phyloP scores from a whole-genome alignment of 306 rosid genomes.

The Cercis canadensis region DNA sequence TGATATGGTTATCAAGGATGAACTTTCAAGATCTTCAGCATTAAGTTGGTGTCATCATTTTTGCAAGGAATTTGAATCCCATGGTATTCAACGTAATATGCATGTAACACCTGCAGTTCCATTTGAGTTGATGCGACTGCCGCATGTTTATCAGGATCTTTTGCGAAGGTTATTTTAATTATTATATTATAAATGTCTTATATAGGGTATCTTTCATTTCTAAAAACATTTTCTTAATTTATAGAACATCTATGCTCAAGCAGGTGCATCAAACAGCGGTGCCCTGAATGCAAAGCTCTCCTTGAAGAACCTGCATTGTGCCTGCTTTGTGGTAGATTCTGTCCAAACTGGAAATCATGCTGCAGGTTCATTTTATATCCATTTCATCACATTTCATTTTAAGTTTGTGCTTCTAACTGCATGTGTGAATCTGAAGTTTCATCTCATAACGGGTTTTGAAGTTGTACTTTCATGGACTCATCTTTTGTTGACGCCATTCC shows the following conservation, averaged over 20 bases:
- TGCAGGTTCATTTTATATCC: constrained; percentile 74
- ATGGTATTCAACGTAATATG: constrained; percentile 45
- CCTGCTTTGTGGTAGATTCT: constrained; percentile 87
- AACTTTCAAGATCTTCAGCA: constrained; percentile 59
- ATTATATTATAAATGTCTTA: constrained; percentile 14
- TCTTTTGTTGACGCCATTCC: background rate
- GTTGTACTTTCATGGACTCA: no score
- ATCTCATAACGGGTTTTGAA: no score
- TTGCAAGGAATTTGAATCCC: constrained; percentile 58
- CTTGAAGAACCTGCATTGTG: constrained; percentile 90
- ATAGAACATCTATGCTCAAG: constrained; percentile 19
- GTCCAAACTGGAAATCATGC: constrained; percentile 89
- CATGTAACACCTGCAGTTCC: constrained; percentile 83
- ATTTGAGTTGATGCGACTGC: constrained; percentile 83
- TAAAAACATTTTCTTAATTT: constrained; percentile 4
- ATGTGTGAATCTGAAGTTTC: no score
- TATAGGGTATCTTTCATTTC: background rate
- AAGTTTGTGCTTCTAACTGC: constrained; percentile 1
- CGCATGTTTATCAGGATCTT: constrained; percentile 84
- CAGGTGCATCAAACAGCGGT: constrained; percentile 86
- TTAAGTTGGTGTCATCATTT: constrained; percentile 78
- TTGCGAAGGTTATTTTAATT: constrained; percentile 76
- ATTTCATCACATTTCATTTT: background rate
- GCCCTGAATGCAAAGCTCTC: constrained; percentile 67
- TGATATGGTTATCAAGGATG: constrained; percentile 76